Percentiles rank a stretch among this genome's conserved stretches.
Evolutionary conservation across 192 early-diverging fungal species (phyloP).

Genomic region (Mortierella alpina): DNA sequence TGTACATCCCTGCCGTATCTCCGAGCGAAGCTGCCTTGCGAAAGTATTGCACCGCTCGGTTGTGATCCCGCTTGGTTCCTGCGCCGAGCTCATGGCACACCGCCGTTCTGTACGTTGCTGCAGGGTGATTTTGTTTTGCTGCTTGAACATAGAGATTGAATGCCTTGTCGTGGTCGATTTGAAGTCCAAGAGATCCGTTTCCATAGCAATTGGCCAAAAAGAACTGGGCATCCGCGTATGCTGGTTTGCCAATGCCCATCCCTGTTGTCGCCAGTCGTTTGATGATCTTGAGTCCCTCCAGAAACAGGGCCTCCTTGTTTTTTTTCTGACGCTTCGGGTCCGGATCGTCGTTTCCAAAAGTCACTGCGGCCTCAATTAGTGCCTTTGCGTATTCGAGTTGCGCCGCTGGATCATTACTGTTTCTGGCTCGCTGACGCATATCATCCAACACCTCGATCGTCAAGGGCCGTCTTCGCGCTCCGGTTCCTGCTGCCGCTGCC

Average conservation of each 20-base stretch:
- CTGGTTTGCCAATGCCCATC: conserved; percentile 74
- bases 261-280: conserved; percentile 84
- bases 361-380: conserved; percentile 81
- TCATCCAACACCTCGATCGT: conserved; percentile 40
- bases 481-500: conserved; percentile 10
- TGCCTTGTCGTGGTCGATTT: conserved; percentile 87
- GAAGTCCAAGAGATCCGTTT: conserved; percentile 80
- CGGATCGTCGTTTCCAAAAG: conserved; percentile 69
- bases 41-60: conserved; percentile 91
- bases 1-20: conserved; percentile 97
- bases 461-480: conserved; percentile 32
- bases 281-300: conserved; percentile 87
- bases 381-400: conserved; percentile 92
- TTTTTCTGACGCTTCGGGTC: conserved; percentile 77
- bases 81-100: conserved; percentile 96
- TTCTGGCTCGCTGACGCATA: conserved; percentile 62
- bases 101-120: conserved; percentile 92
- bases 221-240: conserved; percentile 92
- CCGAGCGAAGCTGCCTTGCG: conserved; percentile 91
- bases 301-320: conserved; percentile 77
- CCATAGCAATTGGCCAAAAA: conserved; percentile 92
- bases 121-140: conserved; percentile 91
- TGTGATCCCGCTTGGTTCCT: conserved; percentile 86
- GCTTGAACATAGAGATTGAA: conserved; percentile 93
- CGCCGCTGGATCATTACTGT: conserved; percentile 71